Percentiles rank a stretch among this genome's conserved stretches.
These are phyloP conservation scores for Scedosporium aurantiacum DNA, from an alignment of 2,329 filamentous ascomycete genomes.

Conservation along the genomic window DNA sequence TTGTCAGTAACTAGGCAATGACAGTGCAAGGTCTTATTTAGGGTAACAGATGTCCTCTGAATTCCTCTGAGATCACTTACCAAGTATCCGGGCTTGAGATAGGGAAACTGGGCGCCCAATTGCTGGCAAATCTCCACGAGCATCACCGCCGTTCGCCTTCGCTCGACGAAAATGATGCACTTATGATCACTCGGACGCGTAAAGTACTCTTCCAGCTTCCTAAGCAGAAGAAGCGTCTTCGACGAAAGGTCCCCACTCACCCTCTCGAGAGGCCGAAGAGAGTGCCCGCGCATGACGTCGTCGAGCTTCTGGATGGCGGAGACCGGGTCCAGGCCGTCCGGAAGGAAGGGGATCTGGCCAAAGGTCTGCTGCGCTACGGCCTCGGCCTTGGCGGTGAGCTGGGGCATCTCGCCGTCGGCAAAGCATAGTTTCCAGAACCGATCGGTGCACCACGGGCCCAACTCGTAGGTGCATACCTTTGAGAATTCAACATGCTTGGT, in stretches of 20 bases:
- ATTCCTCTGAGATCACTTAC: slow-evolving; percentile 28
- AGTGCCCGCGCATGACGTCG: slow-evolving; percentile 40
- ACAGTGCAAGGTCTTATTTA: no score
- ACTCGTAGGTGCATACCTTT: slow-evolving; percentile 45
- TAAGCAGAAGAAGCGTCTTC: slow-evolving; percentile 57
- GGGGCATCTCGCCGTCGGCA: slow-evolving; percentile 48
- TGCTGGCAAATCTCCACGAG: slow-evolving; percentile 57
- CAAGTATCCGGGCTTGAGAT: slow-evolving; percentile 51
- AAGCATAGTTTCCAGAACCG: slow-evolving; percentile 65
- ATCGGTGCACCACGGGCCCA: slow-evolving; percentile 81
- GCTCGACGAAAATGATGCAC: slow-evolving; percentile 82
- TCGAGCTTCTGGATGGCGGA: slow-evolving; percentile 43
- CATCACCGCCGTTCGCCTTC: slow-evolving; percentile 65
- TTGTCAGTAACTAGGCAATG: slow-evolving; percentile 24
- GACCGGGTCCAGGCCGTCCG: not conserved
- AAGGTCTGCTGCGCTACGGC: not conserved
- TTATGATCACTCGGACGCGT: slow-evolving; percentile 42
- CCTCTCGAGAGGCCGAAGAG: slow-evolving; percentile 25
- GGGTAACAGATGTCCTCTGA: not conserved
- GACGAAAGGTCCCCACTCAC: slow-evolving; percentile 44
- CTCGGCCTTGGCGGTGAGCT: slow-evolving; percentile 43
- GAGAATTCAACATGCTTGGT: slow-evolving; percentile 48
- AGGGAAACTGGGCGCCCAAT: slow-evolving; percentile 39
- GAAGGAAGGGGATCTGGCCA: not conserved
- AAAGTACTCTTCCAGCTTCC: slow-evolving; percentile 54